Percentiles rank a stretch among this genome's conserved stretches.
phyloP scores from a whole-genome alignment of 257 asterid genomes.

The Jacaranda copaia region DNA sequence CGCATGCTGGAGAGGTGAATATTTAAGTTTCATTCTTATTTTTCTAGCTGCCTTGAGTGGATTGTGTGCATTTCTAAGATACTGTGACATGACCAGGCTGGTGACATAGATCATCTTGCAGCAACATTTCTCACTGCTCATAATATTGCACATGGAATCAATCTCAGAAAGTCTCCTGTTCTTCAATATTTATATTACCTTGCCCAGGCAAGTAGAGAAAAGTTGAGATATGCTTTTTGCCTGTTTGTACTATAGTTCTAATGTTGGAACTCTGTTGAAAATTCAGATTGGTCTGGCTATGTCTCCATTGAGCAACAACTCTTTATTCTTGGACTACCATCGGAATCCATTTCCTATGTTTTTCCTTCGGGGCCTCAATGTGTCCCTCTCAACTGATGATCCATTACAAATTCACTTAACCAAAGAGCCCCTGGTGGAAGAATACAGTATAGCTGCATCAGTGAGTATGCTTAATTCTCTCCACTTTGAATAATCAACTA shows the following conservation, averaged over 20 bases:
- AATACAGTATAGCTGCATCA: conserved; percentile 98
- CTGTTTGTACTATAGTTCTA: conserved; percentile 23
- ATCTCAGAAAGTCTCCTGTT: conserved; percentile 93
- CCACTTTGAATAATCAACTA: background rate
- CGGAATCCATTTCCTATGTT: conserved; percentile 95
- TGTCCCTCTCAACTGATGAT: conserved; percentile 95
- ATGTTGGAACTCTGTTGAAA: conserved; percentile 33
- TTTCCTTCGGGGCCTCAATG: conserved; percentile 94
- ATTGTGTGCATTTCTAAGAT: conserved; percentile 29
- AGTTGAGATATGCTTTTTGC: conserved; percentile 12
- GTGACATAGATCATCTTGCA: conserved; percentile 97
- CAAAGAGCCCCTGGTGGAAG: conserved; percentile 97
- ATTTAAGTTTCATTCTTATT: conserved; percentile 17
- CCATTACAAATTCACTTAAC: conserved; percentile 97
- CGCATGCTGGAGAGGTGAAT: conserved; percentile 97
- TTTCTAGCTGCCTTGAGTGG: conserved; percentile 17
- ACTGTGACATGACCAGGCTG: conserved; percentile 68
- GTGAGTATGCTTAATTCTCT: conserved; percentile 54
- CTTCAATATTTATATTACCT: conserved; percentile 91
- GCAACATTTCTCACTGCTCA: conserved; percentile 91
- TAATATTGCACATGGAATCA: conserved; percentile 94
- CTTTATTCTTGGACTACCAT: conserved; percentile 93
- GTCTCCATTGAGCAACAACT: conserved; percentile 99
- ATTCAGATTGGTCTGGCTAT: conserved; percentile 96
- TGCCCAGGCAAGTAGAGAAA: conserved; percentile 74